Evolutionary conservation across 225 moss, liverwort and hornwort species (phyloP).

Genomic region (Sphagnum contortum): DNA sequence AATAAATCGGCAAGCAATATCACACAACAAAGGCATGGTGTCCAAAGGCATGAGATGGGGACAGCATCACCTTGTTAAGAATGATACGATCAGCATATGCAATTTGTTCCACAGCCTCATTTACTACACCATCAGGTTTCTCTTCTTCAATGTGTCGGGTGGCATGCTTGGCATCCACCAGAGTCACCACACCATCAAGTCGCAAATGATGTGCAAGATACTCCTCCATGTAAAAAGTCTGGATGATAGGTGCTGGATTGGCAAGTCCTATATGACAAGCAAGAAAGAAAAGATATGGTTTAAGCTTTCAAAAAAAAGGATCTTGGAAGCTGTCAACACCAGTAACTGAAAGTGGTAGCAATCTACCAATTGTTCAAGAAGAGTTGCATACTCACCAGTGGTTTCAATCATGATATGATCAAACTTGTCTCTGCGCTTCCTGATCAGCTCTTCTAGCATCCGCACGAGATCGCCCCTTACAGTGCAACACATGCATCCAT

Average conservation of each 20-base stretch:
- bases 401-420: constrained; percentile 95
- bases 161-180: constrained; percentile 97
- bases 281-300: no score
- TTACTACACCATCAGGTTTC: constrained; percentile 90
- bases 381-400: constrained; percentile 49
- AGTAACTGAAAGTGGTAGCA: no score
- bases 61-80: constrained; percentile 66
- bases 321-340: no score
- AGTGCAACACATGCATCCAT: constrained; percentile 98
- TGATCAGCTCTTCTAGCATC: constrained; percentile 78
- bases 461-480: constrained; percentile 95
- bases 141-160: constrained; percentile 86
- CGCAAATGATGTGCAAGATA: constrained; percentile 58
- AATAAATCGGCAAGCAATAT: no score
- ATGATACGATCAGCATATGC: constrained; percentile 98
- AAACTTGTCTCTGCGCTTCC: constrained; percentile 66
- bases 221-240: constrained; percentile 92
- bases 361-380: no score
- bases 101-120: constrained; percentile 98
- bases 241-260: constrained; percentile 95
- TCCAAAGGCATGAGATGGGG: no score
- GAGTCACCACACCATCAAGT: constrained; percentile 89
- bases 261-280: constrained; percentile 59
- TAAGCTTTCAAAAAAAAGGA: no score
- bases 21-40: no score